These are phyloP conservation scores for Bauhinia variegata DNA, from an alignment of 306 rosid species.

Conservation along the genomic window DNA sequence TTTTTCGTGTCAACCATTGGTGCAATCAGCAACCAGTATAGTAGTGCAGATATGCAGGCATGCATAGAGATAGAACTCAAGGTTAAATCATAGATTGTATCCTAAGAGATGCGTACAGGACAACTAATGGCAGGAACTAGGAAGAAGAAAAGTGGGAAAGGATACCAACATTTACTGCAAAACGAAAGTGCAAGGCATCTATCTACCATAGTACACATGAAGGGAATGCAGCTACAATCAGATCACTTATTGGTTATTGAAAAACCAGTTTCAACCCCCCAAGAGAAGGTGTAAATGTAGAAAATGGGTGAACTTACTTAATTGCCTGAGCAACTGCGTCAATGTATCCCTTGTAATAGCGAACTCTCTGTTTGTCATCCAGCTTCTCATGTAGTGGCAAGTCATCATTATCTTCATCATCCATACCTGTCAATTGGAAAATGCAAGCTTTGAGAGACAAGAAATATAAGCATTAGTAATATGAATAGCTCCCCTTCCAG, in stretches of 20 bases:
- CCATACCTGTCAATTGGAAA: slow-evolving; percentile 70
- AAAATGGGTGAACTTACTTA: slow-evolving; percentile 57
- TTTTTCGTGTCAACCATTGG: too few relatives aligned
- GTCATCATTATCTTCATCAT: slow-evolving; percentile 72
- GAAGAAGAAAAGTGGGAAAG: slow-evolving; percentile 2
- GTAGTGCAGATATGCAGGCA: slow-evolving; percentile 1
- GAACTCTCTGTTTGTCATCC: slow-evolving; percentile 81
- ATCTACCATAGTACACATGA: neutral
- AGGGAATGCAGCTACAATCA: too few relatives aligned
- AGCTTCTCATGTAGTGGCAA: slow-evolving; percentile 69
- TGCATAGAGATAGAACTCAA: too few relatives aligned
- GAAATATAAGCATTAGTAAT: neutral
- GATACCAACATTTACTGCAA: neutral
- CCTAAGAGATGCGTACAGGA: neutral
- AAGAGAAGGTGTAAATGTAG: neutral
- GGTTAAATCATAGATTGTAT: neutral
- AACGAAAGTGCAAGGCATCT: neutral
- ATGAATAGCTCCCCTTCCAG: neutral
- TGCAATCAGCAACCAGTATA: too few relatives aligned
- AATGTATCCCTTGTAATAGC: slow-evolving; percentile 67
- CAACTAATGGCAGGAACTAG: neutral
- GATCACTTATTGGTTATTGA: too few relatives aligned
- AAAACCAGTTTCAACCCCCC: slow-evolving; percentile 3
- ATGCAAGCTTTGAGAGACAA: slow-evolving; percentile 12
- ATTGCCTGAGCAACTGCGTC: slow-evolving; percentile 75